A percentile compares a stretch with the other conserved stretches of the same genome.
phyloP scores from a whole-genome alignment of 148 eudicot genomes.

The Bassia scoparia region DNA sequence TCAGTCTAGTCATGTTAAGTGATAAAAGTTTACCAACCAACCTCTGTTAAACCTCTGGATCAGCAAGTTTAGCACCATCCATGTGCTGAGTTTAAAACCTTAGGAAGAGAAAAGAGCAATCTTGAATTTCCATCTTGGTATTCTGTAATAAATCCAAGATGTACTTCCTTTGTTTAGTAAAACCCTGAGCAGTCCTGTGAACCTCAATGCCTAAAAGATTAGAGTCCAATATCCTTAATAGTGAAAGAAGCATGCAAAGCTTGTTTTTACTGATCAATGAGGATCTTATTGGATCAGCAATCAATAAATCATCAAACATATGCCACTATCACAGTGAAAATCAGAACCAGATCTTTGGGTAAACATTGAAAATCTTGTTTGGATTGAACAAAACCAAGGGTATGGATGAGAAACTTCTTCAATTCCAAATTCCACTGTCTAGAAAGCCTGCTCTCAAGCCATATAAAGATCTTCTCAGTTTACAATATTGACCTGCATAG shows the following conservation, averaged over 20 bases:
- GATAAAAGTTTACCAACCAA: not conserved
- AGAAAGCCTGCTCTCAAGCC: conserved; percentile 5
- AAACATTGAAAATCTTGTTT: not conserved
- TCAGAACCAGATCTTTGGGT: not conserved
- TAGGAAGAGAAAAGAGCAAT: not conserved
- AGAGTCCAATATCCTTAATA: no score
- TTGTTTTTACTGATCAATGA: no score
- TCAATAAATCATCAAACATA: no score
- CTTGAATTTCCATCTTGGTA: no score
- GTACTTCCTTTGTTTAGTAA: no score
- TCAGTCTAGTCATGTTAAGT: not conserved
- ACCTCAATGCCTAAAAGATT: no score
- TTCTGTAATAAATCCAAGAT: no score
- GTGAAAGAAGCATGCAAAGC: no score
- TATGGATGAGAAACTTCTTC: not conserved
- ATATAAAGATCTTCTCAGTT: not conserved
- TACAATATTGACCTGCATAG: not conserved
- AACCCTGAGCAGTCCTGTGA: no score
- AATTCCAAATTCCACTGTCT: conserved; percentile 4
- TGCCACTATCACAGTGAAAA: not conserved
- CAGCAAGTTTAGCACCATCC: not conserved
- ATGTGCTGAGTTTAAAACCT: not conserved
- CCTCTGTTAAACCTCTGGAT: not conserved
- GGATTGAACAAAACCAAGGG: not conserved
- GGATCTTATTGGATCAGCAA: no score